Evolutionary conservation across 192 early-diverging fungal species (phyloP).

Genomic region (Coemansia sp.): DNA sequence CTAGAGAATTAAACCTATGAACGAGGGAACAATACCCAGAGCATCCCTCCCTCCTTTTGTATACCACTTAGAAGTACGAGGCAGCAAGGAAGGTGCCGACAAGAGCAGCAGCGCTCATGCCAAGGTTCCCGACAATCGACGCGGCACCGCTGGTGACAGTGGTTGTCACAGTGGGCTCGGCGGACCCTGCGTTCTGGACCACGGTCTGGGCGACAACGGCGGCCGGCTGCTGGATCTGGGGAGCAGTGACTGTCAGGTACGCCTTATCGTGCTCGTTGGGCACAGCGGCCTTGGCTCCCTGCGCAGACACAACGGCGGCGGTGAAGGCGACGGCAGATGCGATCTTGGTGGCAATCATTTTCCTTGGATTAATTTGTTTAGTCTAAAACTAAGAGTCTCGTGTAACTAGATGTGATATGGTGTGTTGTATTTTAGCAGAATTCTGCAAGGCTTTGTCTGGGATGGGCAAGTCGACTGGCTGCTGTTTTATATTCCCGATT

Average conservation of each 20-base stretch:
- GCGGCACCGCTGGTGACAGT: conserved; percentile 33
- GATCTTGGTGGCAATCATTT: conserved; percentile 43
- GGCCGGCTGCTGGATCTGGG: conserved; percentile 32
- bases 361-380: not conserved
- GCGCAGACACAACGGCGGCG: conserved; percentile 30
- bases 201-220: conserved; percentile 21
- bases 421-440: not conserved
- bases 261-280: conserved; percentile 24
- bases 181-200: conserved; percentile 43
- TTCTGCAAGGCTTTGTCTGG: not conserved
- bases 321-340: conserved; percentile 25
- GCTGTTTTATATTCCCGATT: not conserved
- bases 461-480: not conserved
- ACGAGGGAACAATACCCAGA: too few species aligned
- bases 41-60: not conserved
- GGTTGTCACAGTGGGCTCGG: conserved; percentile 32
- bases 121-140: conserved; percentile 19
- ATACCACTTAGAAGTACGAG: conserved; percentile 47
- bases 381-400: not conserved
- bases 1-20: conserved; percentile 4
- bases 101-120: conserved; percentile 40
- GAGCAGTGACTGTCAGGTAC: conserved; percentile 41
- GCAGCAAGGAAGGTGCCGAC: conserved; percentile 36
- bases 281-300: conserved; percentile 9
- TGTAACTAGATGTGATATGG: not conserved